Evolutionary conservation across 2,329 filamentous ascomycete species (phyloP).

Genomic region (Colletotrichum australisinense): DNA sequence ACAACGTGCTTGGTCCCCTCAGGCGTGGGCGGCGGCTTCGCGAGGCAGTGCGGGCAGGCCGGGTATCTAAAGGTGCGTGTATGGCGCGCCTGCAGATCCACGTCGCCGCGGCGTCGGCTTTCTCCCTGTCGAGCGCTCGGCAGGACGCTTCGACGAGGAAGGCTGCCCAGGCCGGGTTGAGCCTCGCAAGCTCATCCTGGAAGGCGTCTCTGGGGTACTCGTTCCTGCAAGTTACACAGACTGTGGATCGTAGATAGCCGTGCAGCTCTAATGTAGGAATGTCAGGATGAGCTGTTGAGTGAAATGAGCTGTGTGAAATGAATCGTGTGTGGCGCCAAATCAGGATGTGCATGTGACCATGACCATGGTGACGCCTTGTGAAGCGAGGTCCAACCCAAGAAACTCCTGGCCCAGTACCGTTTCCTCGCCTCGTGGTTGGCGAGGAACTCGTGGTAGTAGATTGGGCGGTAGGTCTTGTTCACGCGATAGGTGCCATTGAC

Average conservation of each 20-base stretch:
- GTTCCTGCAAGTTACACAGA: constrained; percentile 82
- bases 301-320: too few species aligned
- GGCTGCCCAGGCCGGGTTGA: constrained; percentile 89
- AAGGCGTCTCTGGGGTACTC: constrained; percentile 79
- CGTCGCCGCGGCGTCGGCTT: too few species aligned
- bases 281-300: constrained; percentile 79
- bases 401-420: constrained; percentile 95
- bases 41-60: constrained; percentile 83
- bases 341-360: constrained; percentile 82
- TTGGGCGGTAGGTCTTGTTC: constrained; percentile 90
- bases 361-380: constrained; percentile 83
- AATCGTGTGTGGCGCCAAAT: constrained; percentile 75
- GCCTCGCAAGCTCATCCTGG: constrained; percentile 77
- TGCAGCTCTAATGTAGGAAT: constrained; percentile 87
- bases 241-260: constrained; percentile 84
- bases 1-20: constrained; percentile 70
- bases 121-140: too few species aligned
- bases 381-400: constrained; percentile 90
- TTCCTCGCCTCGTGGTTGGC: constrained; percentile 85
- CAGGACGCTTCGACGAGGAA: constrained; percentile 79
- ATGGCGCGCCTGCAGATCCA: constrained; percentile 88
- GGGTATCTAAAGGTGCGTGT: constrained; percentile 93
- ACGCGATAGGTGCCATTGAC: constrained; percentile 90
- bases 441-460: constrained; percentile 93
- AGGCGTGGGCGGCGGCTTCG: constrained; percentile 65